A percentile compares a stretch with the other conserved stretches of the same genome.
Conservation (phyloP, 2,329 filamentous ascomycete species). For the Exophiala mesophila region DNA sequence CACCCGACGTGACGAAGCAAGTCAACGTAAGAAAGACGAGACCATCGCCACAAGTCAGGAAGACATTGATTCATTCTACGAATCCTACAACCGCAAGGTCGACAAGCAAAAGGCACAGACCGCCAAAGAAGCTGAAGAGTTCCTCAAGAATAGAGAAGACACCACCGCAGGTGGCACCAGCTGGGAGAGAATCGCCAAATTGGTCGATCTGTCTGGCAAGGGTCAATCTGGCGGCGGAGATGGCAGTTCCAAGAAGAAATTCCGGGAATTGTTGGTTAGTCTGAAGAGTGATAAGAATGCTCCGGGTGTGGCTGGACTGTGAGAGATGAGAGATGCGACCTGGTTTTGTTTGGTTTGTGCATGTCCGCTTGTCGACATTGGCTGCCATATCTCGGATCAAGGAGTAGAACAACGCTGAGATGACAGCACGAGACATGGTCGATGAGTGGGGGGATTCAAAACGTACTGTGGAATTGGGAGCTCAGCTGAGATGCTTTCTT, state of each 20-base stretch:
- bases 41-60: constrained; percentile 85
- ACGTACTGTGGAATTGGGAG: too few species aligned
- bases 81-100: constrained; percentile 98
- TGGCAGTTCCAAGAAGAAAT: constrained; percentile 91
- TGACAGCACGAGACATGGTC: too few species aligned
- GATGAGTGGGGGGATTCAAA: too few species aligned
- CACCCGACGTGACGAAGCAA: constrained; percentile 77
- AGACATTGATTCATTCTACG: constrained; percentile 98
- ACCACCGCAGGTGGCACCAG: constrained; percentile 91
- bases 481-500: too few species aligned
- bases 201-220: constrained; percentile 96
- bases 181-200: constrained; percentile 96
- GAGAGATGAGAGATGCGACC: constrained; percentile 1
- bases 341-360: neutral
- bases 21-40: constrained; percentile 73
- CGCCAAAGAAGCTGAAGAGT: constrained; percentile 86
- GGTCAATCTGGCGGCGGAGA: constrained; percentile 73
- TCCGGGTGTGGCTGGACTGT: constrained; percentile 52
- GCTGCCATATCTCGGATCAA: too few species aligned
- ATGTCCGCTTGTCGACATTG: too few species aligned
- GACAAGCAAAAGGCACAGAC: constrained; percentile 90
- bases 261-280: constrained; percentile 82
- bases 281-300: constrained; percentile 90
- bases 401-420: too few species aligned
- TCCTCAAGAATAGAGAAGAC: constrained; percentile 81